These are phyloP conservation scores for Claviceps citrina DNA, from an alignment of 2,329 filamentous ascomycete species.

Conservation along the genomic window DNA sequence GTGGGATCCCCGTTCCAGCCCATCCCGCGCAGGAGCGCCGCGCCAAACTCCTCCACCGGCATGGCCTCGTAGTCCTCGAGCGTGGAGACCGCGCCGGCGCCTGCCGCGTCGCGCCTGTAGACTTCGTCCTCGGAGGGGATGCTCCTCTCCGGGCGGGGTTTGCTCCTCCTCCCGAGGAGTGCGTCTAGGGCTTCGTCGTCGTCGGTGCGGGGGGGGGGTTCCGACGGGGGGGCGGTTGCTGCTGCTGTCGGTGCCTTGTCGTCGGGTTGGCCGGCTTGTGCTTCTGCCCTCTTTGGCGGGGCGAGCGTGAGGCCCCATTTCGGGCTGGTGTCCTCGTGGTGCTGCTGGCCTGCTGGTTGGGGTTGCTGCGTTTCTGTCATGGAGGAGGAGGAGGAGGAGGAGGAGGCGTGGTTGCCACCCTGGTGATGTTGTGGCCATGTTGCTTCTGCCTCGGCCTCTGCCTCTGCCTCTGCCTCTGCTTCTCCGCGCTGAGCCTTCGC, in stretches of 20 bases:
- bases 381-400: conserved; percentile 6
- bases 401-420: conserved; percentile 2
- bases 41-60: conserved; percentile 88
- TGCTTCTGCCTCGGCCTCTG: too few species aligned
- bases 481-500: conserved; percentile 23
- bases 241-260: not conserved
- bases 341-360: not conserved
- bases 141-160: conserved; percentile 28
- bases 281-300: conserved; percentile 21
- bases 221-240: too few species aligned
- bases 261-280: not conserved
- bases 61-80: conserved; percentile 76
- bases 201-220: conserved; percentile 8
- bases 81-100: conserved; percentile 59
- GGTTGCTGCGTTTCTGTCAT: not conserved
- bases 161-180: conserved; percentile 43
- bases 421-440: conserved; percentile 23
- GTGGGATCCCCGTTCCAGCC: conserved; percentile 68
- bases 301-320: conserved; percentile 38
- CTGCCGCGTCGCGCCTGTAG: conserved; percentile 53
- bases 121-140: conserved; percentile 50
- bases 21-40: conserved; percentile 80
- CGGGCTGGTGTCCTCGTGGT: not conserved
- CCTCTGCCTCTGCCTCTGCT: too few species aligned
- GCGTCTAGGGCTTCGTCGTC: conserved; percentile 49